Percentiles rank a stretch among this genome's conserved stretches.
phyloP scores from a whole-genome alignment of 768 basidiomycete genomes.

The Mycena galopus region DNA sequence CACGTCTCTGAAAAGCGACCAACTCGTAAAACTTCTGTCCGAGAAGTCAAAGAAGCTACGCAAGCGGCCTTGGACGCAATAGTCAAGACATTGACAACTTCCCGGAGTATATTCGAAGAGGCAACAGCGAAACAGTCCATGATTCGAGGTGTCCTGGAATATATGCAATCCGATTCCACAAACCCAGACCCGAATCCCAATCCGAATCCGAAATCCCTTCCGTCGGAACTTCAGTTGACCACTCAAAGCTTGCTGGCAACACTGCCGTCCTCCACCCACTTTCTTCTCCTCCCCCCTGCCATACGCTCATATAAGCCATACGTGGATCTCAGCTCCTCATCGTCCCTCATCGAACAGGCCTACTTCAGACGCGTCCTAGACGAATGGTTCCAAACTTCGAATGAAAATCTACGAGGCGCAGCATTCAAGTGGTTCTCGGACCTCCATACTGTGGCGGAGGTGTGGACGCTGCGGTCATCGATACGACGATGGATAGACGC shows the following conservation, averaged over 20 bases:
- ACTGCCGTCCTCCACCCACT: slow-evolving; percentile 87
- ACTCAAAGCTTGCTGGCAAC: slow-evolving; percentile 76
- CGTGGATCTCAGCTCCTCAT: slow-evolving; percentile 75
- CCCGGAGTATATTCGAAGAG: slow-evolving; percentile 70
- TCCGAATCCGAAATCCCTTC: slow-evolving; percentile 46
- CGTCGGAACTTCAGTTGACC: slow-evolving; percentile 69
- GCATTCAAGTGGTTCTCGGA: slow-evolving; percentile 70
- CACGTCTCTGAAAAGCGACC: slow-evolving; percentile 42
- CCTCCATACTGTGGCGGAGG: slow-evolving; percentile 70
- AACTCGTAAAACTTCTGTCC: slow-evolving; percentile 51
- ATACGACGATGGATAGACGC: slow-evolving; percentile 60
- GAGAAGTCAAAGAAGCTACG: slow-evolving; percentile 68
- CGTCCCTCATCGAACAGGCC: slow-evolving; percentile 61
- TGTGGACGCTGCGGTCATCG: slow-evolving; percentile 78
- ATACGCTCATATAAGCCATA: slow-evolving; percentile 89
- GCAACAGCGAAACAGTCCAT: slow-evolving; percentile 56
- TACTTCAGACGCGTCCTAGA: slow-evolving; percentile 62
- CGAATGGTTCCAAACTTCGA: slow-evolving; percentile 75
- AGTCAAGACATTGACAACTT: slow-evolving; percentile 67
- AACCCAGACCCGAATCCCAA: slow-evolving; percentile 34
- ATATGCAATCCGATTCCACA: slow-evolving; percentile 68
- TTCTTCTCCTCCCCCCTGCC: slow-evolving; percentile 78
- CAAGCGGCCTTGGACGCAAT: slow-evolving; percentile 68
- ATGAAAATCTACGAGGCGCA: slow-evolving; percentile 57
- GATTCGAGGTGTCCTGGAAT: slow-evolving; percentile 67